Evolutionary conservation across 176 grass and related monocot species (phyloP), one percentile per base, ranked within the genome.

Genomic region (Pontederia crassipes): DNA sequence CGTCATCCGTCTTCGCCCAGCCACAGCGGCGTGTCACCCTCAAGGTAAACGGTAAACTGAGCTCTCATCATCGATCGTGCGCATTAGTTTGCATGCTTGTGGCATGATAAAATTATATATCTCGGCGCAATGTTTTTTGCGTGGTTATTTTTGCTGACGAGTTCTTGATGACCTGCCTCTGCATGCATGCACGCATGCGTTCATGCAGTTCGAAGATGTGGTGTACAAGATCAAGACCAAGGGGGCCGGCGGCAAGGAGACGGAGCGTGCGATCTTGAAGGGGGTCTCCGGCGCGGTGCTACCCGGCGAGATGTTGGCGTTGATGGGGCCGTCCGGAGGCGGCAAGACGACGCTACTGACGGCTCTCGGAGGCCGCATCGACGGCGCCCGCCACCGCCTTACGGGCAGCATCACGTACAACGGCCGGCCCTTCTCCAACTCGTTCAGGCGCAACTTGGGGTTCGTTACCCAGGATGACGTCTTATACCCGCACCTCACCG

Each of bases 401-500:
- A 62, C 74, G 2, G 80, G 80, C 26, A 59, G 15, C 59, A 74
- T 83, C 45, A 28, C 74, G 55, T 83, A 68, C 73, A 83, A 83
- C 60, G 69, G 68, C 51, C 48, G 18, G 28, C 29, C 69, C 51
- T 78, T 52, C 68, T 78, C 80, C 27, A 74, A 62, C 55, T 35
- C 74, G 59, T 55, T 78, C 51, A 83, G 48, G 71, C 80, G 74
- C 32, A 77, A 29, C 63, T 66, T 74, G 12, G 80, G 80, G 4
- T 83, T 83, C 15, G 80, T 83, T 9, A 77, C 74, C 5, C 80
- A 83, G 74, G 80, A 83, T 16, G 80, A 83, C 46, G 80, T 83
- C 48, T 69, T 78, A 17, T 78, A 77, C 74, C 57, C 80, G 17
- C 62, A 83, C 63, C 80, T 83, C 62, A 83, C 80, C 8, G 80